phyloP scores from a whole-genome alignment of 164 flowering plant genomes.

The Nymphaea thermarum region DNA sequence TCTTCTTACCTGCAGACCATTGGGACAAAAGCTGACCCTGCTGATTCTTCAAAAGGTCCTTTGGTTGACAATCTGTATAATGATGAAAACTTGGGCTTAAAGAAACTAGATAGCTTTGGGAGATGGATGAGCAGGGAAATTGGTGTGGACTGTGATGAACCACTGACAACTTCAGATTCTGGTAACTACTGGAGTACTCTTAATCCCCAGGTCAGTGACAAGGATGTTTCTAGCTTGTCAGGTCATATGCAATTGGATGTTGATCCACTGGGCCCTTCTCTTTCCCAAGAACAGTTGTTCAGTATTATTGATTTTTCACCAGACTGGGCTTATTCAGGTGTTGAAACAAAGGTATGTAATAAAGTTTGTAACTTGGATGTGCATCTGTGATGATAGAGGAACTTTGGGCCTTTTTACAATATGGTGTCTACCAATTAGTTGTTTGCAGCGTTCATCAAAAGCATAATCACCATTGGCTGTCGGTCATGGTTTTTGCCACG shows the following conservation, averaged over 20 bases:
- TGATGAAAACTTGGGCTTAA: constrained; percentile 24
- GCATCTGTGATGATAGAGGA: not conserved
- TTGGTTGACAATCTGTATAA: constrained; percentile 6
- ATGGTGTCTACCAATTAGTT: not conserved
- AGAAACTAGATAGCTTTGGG: constrained; percentile 61
- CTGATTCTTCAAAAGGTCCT: constrained; percentile 4
- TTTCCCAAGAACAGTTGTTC: constrained; percentile 65
- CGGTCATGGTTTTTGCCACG: not conserved
- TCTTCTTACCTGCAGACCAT: constrained; percentile 8
- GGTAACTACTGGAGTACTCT: constrained; percentile 48
- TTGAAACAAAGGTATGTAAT: constrained; percentile 42
- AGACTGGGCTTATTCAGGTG: constrained; percentile 53
- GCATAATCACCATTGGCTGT: not conserved
- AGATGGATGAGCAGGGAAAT: constrained; percentile 69
- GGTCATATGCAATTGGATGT: constrained; percentile 46
- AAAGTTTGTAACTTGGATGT: not conserved
- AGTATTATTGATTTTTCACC: constrained; percentile 61
- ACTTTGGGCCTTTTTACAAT: not conserved
- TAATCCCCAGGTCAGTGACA: constrained; percentile 30
- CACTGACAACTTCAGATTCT: constrained; percentile 52
- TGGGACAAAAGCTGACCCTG: constrained; percentile 7
- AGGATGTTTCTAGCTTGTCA: constrained; percentile 46
- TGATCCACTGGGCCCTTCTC: constrained; percentile 50
- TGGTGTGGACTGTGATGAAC: constrained; percentile 53
- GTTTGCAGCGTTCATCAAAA: not conserved